Evolutionary conservation across 768 basidiomycete genomes (phyloP).

Genomic region (Candolleomyces eurysporus): DNA sequence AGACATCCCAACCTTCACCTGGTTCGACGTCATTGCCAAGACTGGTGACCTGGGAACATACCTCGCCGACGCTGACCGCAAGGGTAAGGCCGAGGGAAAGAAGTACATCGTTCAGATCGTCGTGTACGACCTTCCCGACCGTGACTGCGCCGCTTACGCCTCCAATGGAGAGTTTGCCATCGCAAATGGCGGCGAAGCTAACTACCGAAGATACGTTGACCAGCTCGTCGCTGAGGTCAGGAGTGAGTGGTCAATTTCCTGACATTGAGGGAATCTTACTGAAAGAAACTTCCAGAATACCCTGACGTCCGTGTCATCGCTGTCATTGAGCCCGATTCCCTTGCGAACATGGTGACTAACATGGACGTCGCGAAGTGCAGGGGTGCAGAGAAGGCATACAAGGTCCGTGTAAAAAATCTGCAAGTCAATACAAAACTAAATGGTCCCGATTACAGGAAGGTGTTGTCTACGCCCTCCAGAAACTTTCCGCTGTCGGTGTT

Average conservation of each 20-base stretch:
- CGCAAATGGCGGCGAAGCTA: constrained; percentile 51
- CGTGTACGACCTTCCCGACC: constrained; percentile 61
- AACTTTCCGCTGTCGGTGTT: constrained; percentile 53
- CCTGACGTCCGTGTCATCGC: constrained; percentile 63
- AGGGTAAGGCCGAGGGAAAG: constrained; percentile 41
- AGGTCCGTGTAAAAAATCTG: constrained; percentile 23
- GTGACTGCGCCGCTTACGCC: constrained; percentile 63
- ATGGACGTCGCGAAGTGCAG: constrained; percentile 55
- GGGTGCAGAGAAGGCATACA: constrained; percentile 51
- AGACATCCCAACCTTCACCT: constrained; percentile 61
- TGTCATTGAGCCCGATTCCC: constrained; percentile 65
- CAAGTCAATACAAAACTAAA: background rate
- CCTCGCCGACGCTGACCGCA: constrained; percentile 51
- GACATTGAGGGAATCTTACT: background rate
- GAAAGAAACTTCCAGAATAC: constrained; percentile 33
- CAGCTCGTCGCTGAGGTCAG: constrained; percentile 56
- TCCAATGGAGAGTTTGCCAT: constrained; percentile 68
- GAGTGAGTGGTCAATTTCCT: constrained; percentile 27
- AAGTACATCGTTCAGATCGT: constrained; percentile 53
- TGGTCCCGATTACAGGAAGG: constrained; percentile 28
- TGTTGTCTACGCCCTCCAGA: constrained; percentile 55
- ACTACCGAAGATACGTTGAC: constrained; percentile 62
- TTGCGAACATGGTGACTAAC: constrained; percentile 71
- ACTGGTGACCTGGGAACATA: constrained; percentile 53
- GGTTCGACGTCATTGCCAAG: constrained; percentile 59